Evolutionary conservation across 306 rosid genomes (phyloP), one percentile per base, ranked within the genome.

Genomic region (Vigna angularis): DNA sequence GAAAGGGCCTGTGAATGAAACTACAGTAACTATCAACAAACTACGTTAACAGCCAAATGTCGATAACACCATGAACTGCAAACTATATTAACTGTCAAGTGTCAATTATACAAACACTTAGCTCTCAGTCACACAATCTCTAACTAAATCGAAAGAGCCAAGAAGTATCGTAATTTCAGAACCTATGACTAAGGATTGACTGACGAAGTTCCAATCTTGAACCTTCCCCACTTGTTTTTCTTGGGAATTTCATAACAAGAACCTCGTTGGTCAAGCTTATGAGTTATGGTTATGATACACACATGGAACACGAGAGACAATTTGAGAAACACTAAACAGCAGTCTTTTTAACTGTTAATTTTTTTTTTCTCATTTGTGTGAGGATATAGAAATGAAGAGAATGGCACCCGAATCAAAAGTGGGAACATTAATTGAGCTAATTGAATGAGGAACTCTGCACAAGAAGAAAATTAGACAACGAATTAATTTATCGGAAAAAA

Each of bases 1-100:
- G 61, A 20, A 65, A 69, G 66, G 81, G 55, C 73, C 95, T 86
- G 87, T 73, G 74, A 80, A 79, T 14, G 51, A 74, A 89, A 79
- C 72, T 22, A 61, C 49, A 56, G 11, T 6, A 74, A 63, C 26
- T 15, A 6, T 55, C 47, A 69, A 61, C 34, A 78, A 88, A 74
- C 72, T 15, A 65, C 1, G 50, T 14, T 9, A 74, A 71, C 26
- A 15, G 6, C 24, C 44, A 62, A 61, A 42, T 61, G 22, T 32
- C 45, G 14, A 73, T 47, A 10, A 50, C 75, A 61, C 30, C 79
- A 79, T 28, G 56, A 69, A 62, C 57, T 64, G 78, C 34, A 78
- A 86, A 79, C 68, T 15, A 61, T 3, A 50, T 11, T 7, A 77
- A 68, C 22, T 16, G 3, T 55, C 56, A 56, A 65, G n/a, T 17